phyloP scores from a whole-genome alignment of 2,329 filamentous ascomycete species.

The Simplicillium sp. region DNA sequence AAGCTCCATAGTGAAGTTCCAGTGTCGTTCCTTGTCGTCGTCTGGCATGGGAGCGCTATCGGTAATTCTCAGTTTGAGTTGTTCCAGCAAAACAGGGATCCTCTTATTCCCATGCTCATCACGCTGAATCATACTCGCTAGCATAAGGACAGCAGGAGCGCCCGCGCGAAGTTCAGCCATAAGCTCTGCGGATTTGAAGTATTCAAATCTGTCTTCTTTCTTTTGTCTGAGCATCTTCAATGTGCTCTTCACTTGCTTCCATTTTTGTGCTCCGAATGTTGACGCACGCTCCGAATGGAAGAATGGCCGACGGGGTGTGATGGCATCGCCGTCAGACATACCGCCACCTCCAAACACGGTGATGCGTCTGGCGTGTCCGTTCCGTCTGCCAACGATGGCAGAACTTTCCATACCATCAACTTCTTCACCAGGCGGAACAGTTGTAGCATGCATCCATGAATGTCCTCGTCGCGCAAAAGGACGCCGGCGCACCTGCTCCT shows the following conservation, averaged over 20 bases:
- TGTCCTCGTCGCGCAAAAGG: constrained; percentile 50
- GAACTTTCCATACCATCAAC: constrained; percentile 42
- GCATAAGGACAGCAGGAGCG: constrained; percentile 83
- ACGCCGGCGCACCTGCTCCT: constrained; percentile 44
- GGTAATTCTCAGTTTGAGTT: constrained; percentile 79
- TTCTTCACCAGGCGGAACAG: constrained; percentile 38
- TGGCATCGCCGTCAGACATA: constrained; percentile 52
- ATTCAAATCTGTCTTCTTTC: constrained; percentile 83
- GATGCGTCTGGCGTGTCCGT: constrained; percentile 55
- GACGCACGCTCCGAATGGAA: constrained; percentile 59
- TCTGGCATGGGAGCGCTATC: constrained; percentile 66
- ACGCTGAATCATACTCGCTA: constrained; percentile 95
- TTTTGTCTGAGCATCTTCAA: constrained; percentile 70
- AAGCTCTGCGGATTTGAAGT: constrained; percentile 89
- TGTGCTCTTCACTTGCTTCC: constrained; percentile 87
- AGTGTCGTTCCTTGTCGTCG: constrained; percentile 58
- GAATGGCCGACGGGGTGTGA: constrained; percentile 45
- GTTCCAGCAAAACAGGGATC: constrained; percentile 89
- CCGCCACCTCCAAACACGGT: constrained; percentile 59
- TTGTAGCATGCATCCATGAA: constrained; percentile 44
- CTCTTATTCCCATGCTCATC: constrained; percentile 93
- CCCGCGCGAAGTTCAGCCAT: constrained; percentile 92
- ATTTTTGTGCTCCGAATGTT: constrained; percentile 72
- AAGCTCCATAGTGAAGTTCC: constrained; percentile 81
- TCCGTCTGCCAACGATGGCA: constrained; percentile 37